Conservation (phyloP, 352 stramenopile species). For the Aphanomyces astaci region DNA sequence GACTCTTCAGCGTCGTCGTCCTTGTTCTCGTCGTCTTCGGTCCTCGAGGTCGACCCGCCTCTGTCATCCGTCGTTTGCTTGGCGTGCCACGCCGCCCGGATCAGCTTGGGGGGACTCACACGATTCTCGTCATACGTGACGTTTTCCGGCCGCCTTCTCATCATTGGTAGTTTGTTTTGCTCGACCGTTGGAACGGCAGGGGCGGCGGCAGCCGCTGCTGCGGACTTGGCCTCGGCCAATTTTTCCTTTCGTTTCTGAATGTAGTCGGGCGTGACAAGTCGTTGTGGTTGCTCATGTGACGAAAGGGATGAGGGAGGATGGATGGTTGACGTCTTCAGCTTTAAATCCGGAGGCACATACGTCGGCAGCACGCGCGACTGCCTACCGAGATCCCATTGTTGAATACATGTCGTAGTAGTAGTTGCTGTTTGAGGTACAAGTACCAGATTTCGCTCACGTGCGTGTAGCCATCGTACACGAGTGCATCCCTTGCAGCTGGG, state of each 20-base stretch:
- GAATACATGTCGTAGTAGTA: neutral
- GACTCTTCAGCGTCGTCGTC: slow-evolving; percentile 1
- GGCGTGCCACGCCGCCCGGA: slow-evolving; percentile 25
- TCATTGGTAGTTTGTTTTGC: slow-evolving; percentile 29
- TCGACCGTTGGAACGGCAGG: neutral
- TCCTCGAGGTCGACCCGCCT: neutral
- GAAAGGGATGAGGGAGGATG: neutral
- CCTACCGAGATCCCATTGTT: neutral
- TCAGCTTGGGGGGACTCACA: slow-evolving; percentile 51
- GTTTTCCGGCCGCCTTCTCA: slow-evolving; percentile 56
- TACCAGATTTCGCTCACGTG: slow-evolving; percentile 58
- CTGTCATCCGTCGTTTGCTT: neutral
- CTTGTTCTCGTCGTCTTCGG: neutral
- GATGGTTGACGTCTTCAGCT: neutral
- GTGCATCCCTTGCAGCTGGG: slow-evolving; percentile 39
- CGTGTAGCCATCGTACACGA: slow-evolving; percentile 52
- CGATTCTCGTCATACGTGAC: slow-evolving; percentile 45
- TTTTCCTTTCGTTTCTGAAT: slow-evolving; percentile 15
- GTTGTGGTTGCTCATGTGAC: neutral
- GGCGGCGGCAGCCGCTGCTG: neutral
- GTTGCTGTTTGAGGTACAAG: too few relatives aligned
- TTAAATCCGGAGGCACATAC: slow-evolving; percentile 1
- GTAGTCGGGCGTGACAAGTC: neutral
- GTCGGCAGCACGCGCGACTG: slow-evolving; percentile 1
- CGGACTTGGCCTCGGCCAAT: slow-evolving; percentile 13